Evolutionary conservation across 2,329 filamentous ascomycete genomes (phyloP), one percentile per base, ranked within the genome.

Genomic region (Penicillium sp.): DNA sequence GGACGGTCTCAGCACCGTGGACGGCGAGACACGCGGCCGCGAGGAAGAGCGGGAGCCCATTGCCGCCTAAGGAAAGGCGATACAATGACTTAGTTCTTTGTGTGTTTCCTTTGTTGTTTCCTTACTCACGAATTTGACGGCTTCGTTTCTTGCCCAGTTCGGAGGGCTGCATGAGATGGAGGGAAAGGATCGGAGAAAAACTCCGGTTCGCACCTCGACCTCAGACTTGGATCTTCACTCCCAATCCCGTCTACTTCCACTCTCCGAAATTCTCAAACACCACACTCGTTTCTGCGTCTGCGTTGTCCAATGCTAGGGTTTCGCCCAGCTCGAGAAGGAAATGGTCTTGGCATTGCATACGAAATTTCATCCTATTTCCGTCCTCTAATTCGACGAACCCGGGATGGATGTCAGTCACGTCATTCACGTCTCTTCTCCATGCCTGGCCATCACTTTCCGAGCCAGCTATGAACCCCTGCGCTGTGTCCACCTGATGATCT

Each of bases 31-130:
- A 33, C 71, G 77, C 54, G 76, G 78, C 53, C 73, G 78, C 28
- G 73, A 76, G 63, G 75, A 76, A 56, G 76, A 76, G 63, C 69
- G 75, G 47, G 75, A 73, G 58, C 69, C 73, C 28, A 68, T 74
- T n/a, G 63, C 65, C 28, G 69, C 58, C 38, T 68, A 69, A 63
- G 50, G 19, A 22, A 49, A 61, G 26, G 57, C 24, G 42, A 53
- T 37, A 33, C 28, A 40, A 51, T 53, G 56, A 17, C 33, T 44
- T 37, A 49, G 17, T 40, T 54, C 33, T 42, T 55, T 53, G 19
- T 13, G 38, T 37, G n/a, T 42, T 57, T 49, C 28, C 55, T 24
- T 17, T 37, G 28, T 38, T 38, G 9, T 44, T 26, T 59, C n/a
- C 42, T 44, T 53, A 19, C 38, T 63, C 38, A 60, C 63, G 63